phyloP scores from a whole-genome alignment of 1,284 basidiomycete species.

The Flammula alnicola region DNA sequence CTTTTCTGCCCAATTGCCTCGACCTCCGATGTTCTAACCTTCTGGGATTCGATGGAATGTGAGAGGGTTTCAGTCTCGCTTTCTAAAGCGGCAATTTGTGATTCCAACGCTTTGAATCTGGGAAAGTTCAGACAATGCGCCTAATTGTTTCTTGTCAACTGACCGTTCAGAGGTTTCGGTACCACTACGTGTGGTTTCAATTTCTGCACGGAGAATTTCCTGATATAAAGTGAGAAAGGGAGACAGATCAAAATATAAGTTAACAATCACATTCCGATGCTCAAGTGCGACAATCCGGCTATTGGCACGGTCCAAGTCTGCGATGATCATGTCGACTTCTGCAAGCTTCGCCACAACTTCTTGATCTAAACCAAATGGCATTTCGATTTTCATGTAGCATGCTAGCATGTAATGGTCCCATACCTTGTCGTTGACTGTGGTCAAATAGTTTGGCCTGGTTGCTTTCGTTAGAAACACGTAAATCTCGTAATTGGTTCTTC shows the following conservation, averaged over 20 bases:
- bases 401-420: conserved; percentile 7
- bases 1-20: conserved; percentile 57
- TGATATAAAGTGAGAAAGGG: conserved; percentile 34
- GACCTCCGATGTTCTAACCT: conserved; percentile 54
- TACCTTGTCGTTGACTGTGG: conserved; percentile 87
- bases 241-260: neutral
- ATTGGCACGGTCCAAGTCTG: conserved; percentile 92
- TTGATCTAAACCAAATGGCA: conserved; percentile 73
- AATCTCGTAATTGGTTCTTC: conserved; percentile 87
- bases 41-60: conserved; percentile 72
- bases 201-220: conserved; percentile 93
- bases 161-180: conserved; percentile 78
- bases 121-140: neutral
- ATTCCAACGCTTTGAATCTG: conserved; percentile 76
- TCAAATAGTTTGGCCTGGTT: conserved; percentile 91
- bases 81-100: conserved; percentile 75
- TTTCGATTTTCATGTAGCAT: too few relatives aligned
- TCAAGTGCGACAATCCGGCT: conserved; percentile 91
- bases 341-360: conserved; percentile 88
- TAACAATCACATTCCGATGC: conserved; percentile 76
- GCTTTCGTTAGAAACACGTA: conserved; percentile 89
- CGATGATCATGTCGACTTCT: conserved; percentile 91
- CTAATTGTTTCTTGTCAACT: conserved; percentile 22
- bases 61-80: conserved; percentile 75
- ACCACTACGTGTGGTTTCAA: conserved; percentile 85